Percentiles rank a stretch among this genome's conserved stretches.
phyloP scores from a whole-genome alignment of 129 eudicot species.

The Artemisia annua region DNA sequence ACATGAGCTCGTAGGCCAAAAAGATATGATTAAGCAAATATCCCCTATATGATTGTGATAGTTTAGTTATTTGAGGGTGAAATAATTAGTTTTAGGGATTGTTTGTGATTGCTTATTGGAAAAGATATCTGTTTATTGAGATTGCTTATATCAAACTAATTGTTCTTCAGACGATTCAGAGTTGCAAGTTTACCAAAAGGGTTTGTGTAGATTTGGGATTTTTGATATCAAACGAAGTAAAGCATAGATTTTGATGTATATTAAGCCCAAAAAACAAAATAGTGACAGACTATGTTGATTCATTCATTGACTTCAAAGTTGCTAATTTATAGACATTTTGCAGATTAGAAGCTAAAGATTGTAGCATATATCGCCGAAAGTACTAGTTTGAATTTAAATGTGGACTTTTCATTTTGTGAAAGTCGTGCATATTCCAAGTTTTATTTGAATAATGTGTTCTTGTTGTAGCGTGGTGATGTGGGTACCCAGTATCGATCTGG shows the following conservation, averaged over 20 bases:
- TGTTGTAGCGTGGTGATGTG: constrained; percentile 66
- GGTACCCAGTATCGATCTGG: constrained; percentile 95
- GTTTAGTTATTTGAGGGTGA: too few relatives aligned
- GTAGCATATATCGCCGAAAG: too few relatives aligned
- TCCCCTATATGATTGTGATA: too few relatives aligned
- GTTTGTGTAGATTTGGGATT: neutral
- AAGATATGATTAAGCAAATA: too few relatives aligned
- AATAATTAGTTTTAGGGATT: too few relatives aligned
- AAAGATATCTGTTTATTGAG: too few relatives aligned
- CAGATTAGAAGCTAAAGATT: neutral
- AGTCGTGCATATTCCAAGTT: neutral
- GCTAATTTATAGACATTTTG: neutral
- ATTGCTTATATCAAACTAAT: too few relatives aligned
- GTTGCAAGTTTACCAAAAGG: too few relatives aligned
- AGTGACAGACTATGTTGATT: neutral
- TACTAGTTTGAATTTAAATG: neutral
- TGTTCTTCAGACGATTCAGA: too few relatives aligned
- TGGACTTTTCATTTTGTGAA: neutral
- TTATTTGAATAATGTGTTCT: neutral
- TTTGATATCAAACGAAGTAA: neutral
- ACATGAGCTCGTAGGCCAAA: too few relatives aligned
- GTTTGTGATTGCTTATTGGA: too few relatives aligned
- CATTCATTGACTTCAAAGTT: neutral
- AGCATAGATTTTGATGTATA: neutral
- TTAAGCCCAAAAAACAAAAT: neutral